These are phyloP conservation scores for Fusarium albosuccineum DNA, from an alignment of 2,329 filamentous ascomycete species.

Conservation along the genomic window DNA sequence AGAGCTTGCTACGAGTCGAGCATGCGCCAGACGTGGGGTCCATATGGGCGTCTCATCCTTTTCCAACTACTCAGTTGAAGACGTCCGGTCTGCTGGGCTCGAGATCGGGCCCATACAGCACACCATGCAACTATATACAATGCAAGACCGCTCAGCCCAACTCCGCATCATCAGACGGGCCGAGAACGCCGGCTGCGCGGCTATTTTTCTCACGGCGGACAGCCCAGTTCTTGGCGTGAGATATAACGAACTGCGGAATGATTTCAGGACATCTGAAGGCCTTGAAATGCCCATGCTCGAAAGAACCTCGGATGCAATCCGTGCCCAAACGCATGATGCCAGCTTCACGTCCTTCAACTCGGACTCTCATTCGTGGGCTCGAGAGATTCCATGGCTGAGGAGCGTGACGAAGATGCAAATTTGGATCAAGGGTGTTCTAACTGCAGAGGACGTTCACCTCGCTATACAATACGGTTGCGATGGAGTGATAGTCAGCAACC, in stretches of 20 bases:
- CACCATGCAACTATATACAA: constrained; percentile 13
- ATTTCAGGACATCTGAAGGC: constrained; percentile 3
- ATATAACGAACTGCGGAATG: constrained; percentile 12
- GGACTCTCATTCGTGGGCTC: constrained; percentile 58
- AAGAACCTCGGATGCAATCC: not conserved
- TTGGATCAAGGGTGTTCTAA: constrained; percentile 61
- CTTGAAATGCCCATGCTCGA: constrained; percentile 4
- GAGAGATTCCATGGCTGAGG: constrained; percentile 64
- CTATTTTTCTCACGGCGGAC: constrained; percentile 16
- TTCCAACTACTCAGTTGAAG: constrained; percentile 10
- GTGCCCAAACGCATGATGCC: not conserved
- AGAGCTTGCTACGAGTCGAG: constrained; percentile 61
- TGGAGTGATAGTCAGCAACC: constrained; percentile 60
- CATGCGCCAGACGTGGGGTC: constrained; percentile 56
- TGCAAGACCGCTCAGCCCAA: constrained; percentile 12
- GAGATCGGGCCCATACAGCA: not conserved
- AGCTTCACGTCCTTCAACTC: constrained; percentile 37
- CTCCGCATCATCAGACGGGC: constrained; percentile 11
- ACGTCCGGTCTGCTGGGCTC: not conserved
- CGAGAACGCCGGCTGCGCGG: constrained; percentile 2
- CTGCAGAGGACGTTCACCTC: constrained; percentile 55
- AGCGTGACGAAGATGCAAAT: constrained; percentile 62
- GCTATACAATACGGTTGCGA: constrained; percentile 54
- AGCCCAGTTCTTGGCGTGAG: constrained; percentile 12
- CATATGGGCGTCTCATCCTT: constrained; percentile 63